Evolutionary conservation across 2,329 filamentous ascomycete genomes (phyloP).

Genomic region (Colletotrichum siamense): DNA sequence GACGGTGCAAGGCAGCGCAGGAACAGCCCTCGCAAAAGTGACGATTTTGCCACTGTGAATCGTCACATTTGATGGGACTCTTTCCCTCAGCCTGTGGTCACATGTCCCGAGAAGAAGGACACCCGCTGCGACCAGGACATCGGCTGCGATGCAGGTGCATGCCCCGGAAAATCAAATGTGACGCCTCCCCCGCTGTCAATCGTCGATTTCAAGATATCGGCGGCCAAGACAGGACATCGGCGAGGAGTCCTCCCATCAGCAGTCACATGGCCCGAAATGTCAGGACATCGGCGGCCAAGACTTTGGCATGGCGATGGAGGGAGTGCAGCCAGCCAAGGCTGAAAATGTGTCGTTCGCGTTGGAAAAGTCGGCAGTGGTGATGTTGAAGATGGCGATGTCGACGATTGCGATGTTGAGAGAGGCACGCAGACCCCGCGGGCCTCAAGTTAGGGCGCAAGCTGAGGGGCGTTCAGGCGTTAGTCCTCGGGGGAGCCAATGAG

Average conservation of each 20-base stretch:
- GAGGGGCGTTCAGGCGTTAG: not conserved
- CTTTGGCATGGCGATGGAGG: not conserved
- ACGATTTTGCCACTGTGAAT: not conserved
- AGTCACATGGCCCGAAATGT: too few species aligned
- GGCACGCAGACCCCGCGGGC: not conserved
- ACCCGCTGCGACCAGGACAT: not conserved
- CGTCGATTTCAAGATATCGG: not conserved
- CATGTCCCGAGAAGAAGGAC: not conserved
- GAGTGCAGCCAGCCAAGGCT: not conserved
- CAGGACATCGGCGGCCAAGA: not conserved
- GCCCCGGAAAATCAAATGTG: not conserved
- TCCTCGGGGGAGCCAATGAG: not conserved
- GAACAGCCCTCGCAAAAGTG: not conserved
- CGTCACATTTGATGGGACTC: not conserved
- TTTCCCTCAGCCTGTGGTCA: not conserved
- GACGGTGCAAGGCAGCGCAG: too few species aligned
- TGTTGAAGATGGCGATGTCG: not conserved
- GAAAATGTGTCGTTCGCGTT: not conserved
- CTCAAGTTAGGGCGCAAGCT: too few species aligned
- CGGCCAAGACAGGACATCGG: not conserved
- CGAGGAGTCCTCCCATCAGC: too few species aligned
- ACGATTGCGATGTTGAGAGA: not conserved
- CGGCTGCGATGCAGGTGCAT: not conserved
- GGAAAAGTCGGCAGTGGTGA: not conserved
- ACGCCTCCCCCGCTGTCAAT: not conserved